These are phyloP conservation scores for Wallacemonas sp. DNA, from an alignment of 208 protist genomes.

Conservation along the genomic window DNA sequence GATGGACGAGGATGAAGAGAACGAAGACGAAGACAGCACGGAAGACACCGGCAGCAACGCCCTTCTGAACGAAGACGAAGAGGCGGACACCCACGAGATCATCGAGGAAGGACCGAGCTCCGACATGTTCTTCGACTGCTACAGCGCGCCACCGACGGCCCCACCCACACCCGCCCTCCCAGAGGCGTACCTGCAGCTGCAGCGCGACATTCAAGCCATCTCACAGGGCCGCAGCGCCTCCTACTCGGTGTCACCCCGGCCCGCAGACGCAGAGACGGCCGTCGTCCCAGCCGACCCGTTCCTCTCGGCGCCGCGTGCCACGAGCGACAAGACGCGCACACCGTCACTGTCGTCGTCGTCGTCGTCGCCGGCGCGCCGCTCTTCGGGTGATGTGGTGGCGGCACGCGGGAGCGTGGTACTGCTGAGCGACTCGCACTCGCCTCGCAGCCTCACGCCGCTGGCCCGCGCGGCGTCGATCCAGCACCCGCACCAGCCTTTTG, in stretches of 20 bases:
- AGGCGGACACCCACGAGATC: not conserved
- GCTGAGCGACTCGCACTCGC: conserved; percentile 16
- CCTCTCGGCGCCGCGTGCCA: no score
- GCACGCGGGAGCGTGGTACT: conserved; percentile 40
- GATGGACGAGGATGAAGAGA: not conserved
- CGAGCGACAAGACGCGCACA: not conserved
- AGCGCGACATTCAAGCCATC: conserved; percentile 47
- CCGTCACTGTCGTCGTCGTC: not conserved
- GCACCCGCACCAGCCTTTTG: conserved; percentile 36
- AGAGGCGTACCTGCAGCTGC: conserved; percentile 40
- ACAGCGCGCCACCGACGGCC: conserved; percentile 41
- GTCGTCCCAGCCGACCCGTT: no score
- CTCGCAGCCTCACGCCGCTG: conserved; percentile 13
- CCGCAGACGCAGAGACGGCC: no score
- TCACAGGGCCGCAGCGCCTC: conserved; percentile 31
- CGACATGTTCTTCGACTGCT: conserved; percentile 57
- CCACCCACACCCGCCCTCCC: conserved; percentile 28
- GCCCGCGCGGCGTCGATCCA: conserved; percentile 27
- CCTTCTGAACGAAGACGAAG: not conserved
- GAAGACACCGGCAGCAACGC: no score
- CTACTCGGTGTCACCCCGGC: conserved; percentile 16
- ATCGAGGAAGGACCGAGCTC: no score
- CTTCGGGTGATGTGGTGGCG: not conserved
- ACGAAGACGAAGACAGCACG: conserved; percentile 19
- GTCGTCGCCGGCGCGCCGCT: not conserved